phyloP scores from a whole-genome alignment of 1,284 basidiomycete species.

The Porogramme epimiltina region DNA sequence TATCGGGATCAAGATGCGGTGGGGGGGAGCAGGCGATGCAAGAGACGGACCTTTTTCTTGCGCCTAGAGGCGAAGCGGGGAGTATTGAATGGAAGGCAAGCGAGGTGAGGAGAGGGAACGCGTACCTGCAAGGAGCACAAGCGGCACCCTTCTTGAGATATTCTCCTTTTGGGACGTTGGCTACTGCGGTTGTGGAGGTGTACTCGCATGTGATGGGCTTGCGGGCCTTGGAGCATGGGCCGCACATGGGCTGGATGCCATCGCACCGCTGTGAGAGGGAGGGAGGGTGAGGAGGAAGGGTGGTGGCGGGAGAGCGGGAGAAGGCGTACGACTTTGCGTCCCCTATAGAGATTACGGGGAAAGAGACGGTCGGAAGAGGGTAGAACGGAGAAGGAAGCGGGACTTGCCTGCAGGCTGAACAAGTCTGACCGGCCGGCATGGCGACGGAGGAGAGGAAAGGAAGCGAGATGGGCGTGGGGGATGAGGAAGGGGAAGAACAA shows the following conservation, averaged over 20 bases:
- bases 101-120: neutral
- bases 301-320: too few species aligned
- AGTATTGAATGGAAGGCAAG: neutral
- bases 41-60: constrained; percentile 30
- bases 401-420: constrained; percentile 28
- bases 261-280: constrained; percentile 27
- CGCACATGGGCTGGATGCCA: constrained; percentile 25
- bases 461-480: neutral
- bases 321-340: constrained; percentile 27
- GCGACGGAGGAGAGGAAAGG: neutral
- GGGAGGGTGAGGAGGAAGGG: neutral
- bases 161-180: constrained; percentile 22
- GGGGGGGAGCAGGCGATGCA: too few species aligned
- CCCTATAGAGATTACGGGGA: constrained; percentile 12
- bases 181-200: constrained; percentile 8
- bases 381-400: neutral
- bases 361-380: neutral
- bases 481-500: neutral
- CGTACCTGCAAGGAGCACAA: constrained; percentile 29
- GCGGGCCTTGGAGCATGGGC: constrained; percentile 30
- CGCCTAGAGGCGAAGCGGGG: constrained; percentile 14
- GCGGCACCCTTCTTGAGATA: constrained; percentile 32
- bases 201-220: constrained; percentile 27
- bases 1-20: too few species aligned
- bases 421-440: constrained; percentile 23